Evolutionary conservation across 306 rosid species (phyloP).

Genomic region (Cicer cuneatum): DNA sequence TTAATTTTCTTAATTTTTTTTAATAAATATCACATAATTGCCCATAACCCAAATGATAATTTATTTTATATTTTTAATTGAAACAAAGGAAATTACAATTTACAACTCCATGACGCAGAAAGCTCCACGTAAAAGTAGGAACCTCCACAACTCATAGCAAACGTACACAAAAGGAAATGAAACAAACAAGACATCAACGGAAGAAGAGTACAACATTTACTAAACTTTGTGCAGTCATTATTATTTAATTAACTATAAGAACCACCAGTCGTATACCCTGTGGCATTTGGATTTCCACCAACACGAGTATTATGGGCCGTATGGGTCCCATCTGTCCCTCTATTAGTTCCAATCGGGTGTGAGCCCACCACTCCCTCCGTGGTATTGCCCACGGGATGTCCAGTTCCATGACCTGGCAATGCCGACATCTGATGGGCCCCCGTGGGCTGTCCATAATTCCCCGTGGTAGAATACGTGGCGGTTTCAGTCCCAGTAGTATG

Average conservation of each 20-base stretch:
- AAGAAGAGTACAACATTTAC: neutral
- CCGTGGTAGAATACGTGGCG: conserved; percentile 49
- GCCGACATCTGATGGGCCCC: conserved; percentile 63
- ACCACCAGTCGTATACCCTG: conserved; percentile 54
- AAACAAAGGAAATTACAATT: neutral
- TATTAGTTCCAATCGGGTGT: conserved; percentile 53
- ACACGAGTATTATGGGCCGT: conserved; percentile 50
- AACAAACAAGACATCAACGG: neutral
- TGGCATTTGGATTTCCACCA: conserved; percentile 42
- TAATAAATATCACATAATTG: too few species aligned
- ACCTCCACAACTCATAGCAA: neutral
- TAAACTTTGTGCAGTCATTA: too few species aligned
- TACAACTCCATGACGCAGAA: neutral
- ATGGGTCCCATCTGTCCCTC: conserved; percentile 51
- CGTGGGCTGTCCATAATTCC: conserved; percentile 49
- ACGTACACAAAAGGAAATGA: neutral
- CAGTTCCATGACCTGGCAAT: conserved; percentile 57
- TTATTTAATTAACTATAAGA: neutral
- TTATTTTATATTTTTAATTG: too few species aligned
- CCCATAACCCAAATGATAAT: too few species aligned
- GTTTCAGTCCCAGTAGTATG: conserved; percentile 40
- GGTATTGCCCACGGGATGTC: conserved; percentile 55
- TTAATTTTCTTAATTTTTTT: too few species aligned
- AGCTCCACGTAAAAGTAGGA: neutral
- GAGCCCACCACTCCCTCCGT: conserved; percentile 56